These are phyloP conservation scores for Pittosporum tobira DNA, from an alignment of 129 eudicot genomes.

Conservation along the genomic window DNA sequence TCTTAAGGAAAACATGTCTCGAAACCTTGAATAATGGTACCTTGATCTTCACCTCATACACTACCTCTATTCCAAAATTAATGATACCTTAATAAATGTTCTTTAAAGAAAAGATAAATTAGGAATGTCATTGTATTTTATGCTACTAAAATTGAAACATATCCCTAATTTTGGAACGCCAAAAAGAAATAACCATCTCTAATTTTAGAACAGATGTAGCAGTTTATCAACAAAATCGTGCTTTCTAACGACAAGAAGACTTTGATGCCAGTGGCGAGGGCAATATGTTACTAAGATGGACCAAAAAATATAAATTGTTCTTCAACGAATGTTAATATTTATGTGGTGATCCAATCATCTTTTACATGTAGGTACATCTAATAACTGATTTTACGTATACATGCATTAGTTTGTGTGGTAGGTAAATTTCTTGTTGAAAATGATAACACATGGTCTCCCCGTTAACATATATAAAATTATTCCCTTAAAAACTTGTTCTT, in stretches of 20 bases:
- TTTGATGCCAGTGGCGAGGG: neutral
- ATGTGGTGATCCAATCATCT: neutral
- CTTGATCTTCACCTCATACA: neutral
- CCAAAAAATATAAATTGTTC: neutral
- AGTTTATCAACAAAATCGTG: neutral
- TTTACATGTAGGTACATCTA: neutral
- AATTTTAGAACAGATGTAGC: too few species aligned
- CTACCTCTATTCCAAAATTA: too few species aligned
- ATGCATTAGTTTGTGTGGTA: neutral
- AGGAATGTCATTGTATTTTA: too few species aligned
- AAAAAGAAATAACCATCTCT: too few species aligned
- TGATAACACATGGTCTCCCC: neutral
- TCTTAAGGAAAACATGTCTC: neutral
- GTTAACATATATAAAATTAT: neutral
- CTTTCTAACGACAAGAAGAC: neutral
- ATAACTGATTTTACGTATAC: neutral
- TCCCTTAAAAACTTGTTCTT: too few species aligned
- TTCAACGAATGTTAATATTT: neutral
- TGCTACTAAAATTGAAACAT: too few species aligned
- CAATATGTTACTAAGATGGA: neutral
- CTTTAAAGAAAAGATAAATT: too few species aligned
- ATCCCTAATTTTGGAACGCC: too few species aligned
- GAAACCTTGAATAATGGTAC: neutral
- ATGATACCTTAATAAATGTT: too few species aligned
- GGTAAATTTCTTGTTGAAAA: neutral